Percentiles rank a stretch among this genome's conserved stretches.
phyloP scores from a whole-genome alignment of 306 rosid species.

The Fagus sylvatica region DNA sequence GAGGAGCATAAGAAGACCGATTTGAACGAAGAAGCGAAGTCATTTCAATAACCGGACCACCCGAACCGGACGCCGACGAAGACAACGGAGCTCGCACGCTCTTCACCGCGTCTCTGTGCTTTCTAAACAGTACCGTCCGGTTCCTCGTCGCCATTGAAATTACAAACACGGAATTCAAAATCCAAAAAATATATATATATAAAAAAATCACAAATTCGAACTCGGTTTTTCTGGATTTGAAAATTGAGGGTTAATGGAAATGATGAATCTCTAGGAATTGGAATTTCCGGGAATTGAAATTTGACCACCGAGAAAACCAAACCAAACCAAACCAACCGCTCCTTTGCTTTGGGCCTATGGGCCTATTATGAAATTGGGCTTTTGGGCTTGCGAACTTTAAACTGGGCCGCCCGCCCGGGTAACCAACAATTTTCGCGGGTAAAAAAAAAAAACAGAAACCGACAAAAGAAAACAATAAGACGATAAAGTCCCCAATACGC shows the following conservation, averaged over 20 bases:
- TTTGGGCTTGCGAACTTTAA: not conserved
- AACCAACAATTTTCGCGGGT: not conserved
- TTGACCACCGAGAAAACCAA: not conserved
- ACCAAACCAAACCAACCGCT: not conserved
- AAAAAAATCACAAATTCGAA: not conserved
- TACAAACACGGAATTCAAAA: not conserved
- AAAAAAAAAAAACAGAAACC: not conserved
- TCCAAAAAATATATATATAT: not conserved
- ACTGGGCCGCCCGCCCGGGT: not conserved
- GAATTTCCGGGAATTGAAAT: not conserved
- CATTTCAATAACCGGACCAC: constrained; percentile 77
- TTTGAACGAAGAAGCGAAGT: constrained; percentile 64
- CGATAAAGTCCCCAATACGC: constrained; percentile 1
- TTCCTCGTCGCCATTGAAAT: constrained; percentile 73
- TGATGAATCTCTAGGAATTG: not conserved
- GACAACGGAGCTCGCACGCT: constrained; percentile 71
- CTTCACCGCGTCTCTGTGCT: constrained; percentile 73
- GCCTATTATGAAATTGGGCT: not conserved
- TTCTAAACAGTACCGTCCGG: constrained; percentile 49
- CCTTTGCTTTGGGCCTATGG: not conserved
- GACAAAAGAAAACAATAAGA: constrained; percentile 1
- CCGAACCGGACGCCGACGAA: constrained; percentile 57
- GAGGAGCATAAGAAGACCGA: constrained; percentile 62
- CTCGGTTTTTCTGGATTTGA: not conserved
- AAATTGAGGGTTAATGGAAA: not conserved